A percentile compares a stretch with the other conserved stretches of the same genome.
Conservation (phyloP, 192 early-diverging fungal genomes). For the Entomortierella beljakovae region DNA sequence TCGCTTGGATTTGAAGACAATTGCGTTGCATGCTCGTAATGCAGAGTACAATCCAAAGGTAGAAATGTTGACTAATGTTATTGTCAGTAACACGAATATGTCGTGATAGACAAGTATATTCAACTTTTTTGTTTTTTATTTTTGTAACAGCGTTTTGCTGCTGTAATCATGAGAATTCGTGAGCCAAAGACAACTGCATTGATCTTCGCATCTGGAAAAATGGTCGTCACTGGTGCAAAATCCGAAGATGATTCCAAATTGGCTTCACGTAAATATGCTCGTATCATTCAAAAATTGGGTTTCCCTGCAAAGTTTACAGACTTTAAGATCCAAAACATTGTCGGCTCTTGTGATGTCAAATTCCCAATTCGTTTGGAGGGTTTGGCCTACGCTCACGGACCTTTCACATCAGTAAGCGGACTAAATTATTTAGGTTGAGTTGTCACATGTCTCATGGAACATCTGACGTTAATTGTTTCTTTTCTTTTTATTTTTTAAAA, state of each 20-base stretch:
- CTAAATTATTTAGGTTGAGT: neutral
- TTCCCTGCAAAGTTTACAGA: slow-evolving; percentile 98
- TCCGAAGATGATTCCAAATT: slow-evolving; percentile 98
- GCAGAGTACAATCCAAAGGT: slow-evolving; percentile 99
- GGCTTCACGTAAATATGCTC: slow-evolving; percentile 98
- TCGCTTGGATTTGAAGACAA: slow-evolving; percentile 97
- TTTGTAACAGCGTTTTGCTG: slow-evolving; percentile 91
- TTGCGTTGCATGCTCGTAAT: slow-evolving; percentile 99
- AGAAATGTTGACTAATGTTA: slow-evolving; percentile 40
- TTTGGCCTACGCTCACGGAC: slow-evolving; percentile 91
- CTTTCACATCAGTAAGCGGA: slow-evolving; percentile 85
- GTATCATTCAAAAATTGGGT: slow-evolving; percentile 98
- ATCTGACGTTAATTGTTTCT: neutral
- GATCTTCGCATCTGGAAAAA: slow-evolving; percentile 99
- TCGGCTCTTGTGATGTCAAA: slow-evolving; percentile 99
- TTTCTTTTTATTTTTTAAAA: slow-evolving; percentile 6
- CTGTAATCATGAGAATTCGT: slow-evolving; percentile 99
- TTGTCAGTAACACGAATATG: no score
- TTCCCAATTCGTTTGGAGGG: slow-evolving; percentile 99
- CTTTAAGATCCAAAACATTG: slow-evolving; percentile 99
- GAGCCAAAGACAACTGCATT: slow-evolving; percentile 99
- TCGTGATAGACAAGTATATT: no score
- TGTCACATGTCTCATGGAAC: neutral
- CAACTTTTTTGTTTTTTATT: slow-evolving; percentile 28
- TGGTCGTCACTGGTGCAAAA: slow-evolving; percentile 99